Evolutionary conservation across 352 stramenopile species (phyloP).

Genomic region (Thalassiosira livingstoniorum): DNA sequence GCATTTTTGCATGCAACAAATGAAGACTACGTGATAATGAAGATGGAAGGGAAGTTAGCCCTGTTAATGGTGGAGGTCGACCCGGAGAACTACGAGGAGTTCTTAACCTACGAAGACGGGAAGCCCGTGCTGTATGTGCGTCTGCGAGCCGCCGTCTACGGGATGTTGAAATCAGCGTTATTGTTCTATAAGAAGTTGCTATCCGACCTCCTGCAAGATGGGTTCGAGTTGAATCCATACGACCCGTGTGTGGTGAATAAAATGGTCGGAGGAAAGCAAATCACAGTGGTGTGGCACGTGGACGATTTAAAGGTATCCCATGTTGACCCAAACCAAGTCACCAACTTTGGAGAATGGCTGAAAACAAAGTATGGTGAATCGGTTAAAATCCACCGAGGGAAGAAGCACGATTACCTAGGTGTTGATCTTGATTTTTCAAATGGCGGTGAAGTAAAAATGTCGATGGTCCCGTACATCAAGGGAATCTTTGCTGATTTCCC

Average conservation of each 20-base stretch:
- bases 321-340: constrained; percentile 9
- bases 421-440: constrained; percentile 52
- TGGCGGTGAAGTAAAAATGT: constrained; percentile 18
- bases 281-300: constrained; percentile 60
- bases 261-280: constrained; percentile 53
- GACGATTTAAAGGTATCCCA: constrained; percentile 52
- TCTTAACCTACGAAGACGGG: background rate
- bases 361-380: no score
- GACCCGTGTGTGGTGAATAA: constrained; percentile 66
- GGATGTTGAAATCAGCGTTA: constrained; percentile 30
- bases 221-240: constrained; percentile 59
- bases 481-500: constrained; percentile 22
- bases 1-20: constrained; percentile 48
- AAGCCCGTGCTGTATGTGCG: constrained; percentile 29
- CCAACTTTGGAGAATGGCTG: no score
- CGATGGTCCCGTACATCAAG: constrained; percentile 47
- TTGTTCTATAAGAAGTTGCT: constrained; percentile 54
- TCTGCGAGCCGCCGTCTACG: constrained; percentile 52
- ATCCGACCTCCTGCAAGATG: constrained; percentile 5
- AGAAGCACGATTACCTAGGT: constrained; percentile 51
- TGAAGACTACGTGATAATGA: constrained; percentile 19
- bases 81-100: constrained; percentile 18
- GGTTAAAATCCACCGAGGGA: no score
- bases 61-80: constrained; percentile 29
- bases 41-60: constrained; percentile 29